Evolutionary conservation across 345 rosid species (phyloP), one percentile per base, ranked within the genome.

Genomic region (Salix udensis): DNA sequence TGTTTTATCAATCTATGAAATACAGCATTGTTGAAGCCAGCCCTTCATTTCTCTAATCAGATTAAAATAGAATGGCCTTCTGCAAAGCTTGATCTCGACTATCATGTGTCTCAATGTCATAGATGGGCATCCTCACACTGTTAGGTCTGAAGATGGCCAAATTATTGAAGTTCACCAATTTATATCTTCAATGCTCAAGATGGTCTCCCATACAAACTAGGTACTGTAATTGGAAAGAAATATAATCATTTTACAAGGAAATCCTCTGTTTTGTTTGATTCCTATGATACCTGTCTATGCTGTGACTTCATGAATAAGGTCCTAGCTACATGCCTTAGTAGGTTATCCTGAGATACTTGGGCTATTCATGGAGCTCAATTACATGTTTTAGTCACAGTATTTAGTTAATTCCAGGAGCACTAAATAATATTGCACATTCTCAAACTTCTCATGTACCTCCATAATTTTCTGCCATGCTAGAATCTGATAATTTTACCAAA

Each of bases 361-460:
- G 5, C 15, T 34, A 21, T 31, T 65, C 44, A 10, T 9, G 44
- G 44, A 40, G 44, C 44, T 40, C 13, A 10, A 40, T 40, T 40
- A 9, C 68, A 7, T 26, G 8, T 62, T 73, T 50, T 50, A 2
- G 71, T 8, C 11, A 44, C 21, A 8, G 39, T 18, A 12, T 34
- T n/a, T 16, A 72, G 65, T 31, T 15, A 65, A 65, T 30, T n/a
- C 31, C 5, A 26, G 18, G 76, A 64, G 30, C 23, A 7, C 42
- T 15, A 26, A 30, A 72, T 65, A 30, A 73, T 70, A 46, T 64
- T 73, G 52, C n/a, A 61, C 68, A 24, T 83, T 28, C 52, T 66
- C 34, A 65, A 62, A 70, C 62, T 40, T 61, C 53, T 72, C 61
- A 48, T 26, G 3, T 23, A 21, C 12, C 42, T 83, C 61, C 31